Evolutionary conservation across 768 basidiomycete species (phyloP), one percentile per base, ranked within the genome.

Genomic region (Boletus pseudopeckii): DNA sequence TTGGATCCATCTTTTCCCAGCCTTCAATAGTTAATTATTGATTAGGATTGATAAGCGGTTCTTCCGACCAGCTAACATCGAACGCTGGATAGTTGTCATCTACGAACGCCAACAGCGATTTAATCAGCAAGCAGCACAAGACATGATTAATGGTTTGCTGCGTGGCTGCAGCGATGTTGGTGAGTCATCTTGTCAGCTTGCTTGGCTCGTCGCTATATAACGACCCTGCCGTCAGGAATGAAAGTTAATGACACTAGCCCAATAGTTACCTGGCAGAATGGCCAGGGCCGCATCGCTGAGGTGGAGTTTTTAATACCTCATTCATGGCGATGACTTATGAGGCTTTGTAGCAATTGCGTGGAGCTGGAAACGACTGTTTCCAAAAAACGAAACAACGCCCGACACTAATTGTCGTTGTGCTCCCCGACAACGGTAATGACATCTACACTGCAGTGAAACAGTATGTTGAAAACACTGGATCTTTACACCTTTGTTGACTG

Each of bases 401-500:
- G 1, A 74, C 72, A 8, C 74, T 92, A 3, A 74, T 90, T 22
- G 80, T 91, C 1, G 79, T 84, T 26, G 67, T 92, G 38, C 75
- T 92, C 18, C 90, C 89, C 0, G 86, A 91, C 56, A 80, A 80
- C 2, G 86, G 83, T 1, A 84, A 86, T 39, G 88, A 92, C 47
- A 80, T 90, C 10, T 92, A 92, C 60, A 83, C 79, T 2, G 81
- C 83, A 18, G 80, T 91, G 24, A 92, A 92, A 71, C 85, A 90
- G 89, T 92, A 62, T 56, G 83, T 77, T 50, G 18, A 44, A 30
- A 48, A 24, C 2, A 18, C 18, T 26, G n/a, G 47, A 17, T 38
- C 44, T 30, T 40, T 52, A 5, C 30, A 17, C 41, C 26, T 41
- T 20, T 18, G 48, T 28, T 51, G 11, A 57, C 55, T 52, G 28